Percentiles rank a stretch among this genome's conserved stretches.
These are phyloP conservation scores for Pichia eremophila DNA, from an alignment of 805 yeast genomes.

Conservation along the genomic window DNA sequence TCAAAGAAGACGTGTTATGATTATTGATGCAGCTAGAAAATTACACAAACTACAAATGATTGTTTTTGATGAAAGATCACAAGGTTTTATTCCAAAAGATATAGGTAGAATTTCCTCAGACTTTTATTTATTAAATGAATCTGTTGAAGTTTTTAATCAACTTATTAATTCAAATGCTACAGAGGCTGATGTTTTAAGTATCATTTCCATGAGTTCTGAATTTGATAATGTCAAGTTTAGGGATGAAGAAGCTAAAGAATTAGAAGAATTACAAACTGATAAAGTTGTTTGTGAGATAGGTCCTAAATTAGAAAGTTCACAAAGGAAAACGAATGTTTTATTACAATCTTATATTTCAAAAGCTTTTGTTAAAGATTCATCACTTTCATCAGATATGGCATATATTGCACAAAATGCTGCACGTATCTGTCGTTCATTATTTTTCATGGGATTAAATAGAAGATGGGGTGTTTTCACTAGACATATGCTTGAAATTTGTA, in stretches of 20 bases:
- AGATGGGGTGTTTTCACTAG: conserved; percentile 83
- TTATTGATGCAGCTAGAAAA: conserved; percentile 69
- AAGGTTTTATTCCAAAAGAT: conserved; percentile 75
- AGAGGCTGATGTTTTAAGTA: conserved; percentile 83
- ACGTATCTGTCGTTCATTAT: conserved; percentile 85
- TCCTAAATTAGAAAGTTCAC: conserved; percentile 63
- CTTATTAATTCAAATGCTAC: conserved; percentile 77
- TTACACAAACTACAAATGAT: conserved; percentile 90
- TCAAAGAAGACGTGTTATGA: conserved; percentile 65
- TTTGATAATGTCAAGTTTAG: conserved; percentile 85
- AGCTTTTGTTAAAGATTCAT: conserved; percentile 62
- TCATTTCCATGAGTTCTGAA: conserved; percentile 87
- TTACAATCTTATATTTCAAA: conserved; percentile 83
- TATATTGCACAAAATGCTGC: conserved; percentile 95
- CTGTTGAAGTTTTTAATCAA: conserved; percentile 83
- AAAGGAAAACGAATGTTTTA: conserved; percentile 79
- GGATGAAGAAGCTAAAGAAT: conserved; percentile 76
- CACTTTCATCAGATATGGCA: conserved; percentile 76
- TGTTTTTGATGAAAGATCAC: conserved; percentile 77
- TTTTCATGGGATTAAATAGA: conserved; percentile 76
- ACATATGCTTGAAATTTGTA: conserved; percentile 70
- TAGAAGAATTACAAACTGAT: conserved; percentile 48
- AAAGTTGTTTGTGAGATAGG: conserved; percentile 76
- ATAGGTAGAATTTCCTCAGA: conserved; percentile 93
- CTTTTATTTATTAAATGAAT: conserved; percentile 74